These are phyloP conservation scores for Gossypium anomalum DNA, from an alignment of 345 rosid species.

Conservation along the genomic window DNA sequence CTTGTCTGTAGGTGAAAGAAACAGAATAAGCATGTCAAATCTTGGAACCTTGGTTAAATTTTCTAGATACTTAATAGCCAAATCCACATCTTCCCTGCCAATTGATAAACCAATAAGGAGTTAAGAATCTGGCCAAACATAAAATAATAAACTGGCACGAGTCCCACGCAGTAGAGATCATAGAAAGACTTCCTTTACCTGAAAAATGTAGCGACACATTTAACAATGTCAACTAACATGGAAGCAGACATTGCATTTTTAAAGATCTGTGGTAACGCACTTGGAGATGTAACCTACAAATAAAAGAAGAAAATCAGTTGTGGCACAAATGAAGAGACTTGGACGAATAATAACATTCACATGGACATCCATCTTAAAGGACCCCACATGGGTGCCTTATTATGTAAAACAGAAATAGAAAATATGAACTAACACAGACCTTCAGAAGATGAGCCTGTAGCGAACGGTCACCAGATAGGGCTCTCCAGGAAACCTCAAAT, in stretches of 20 bases:
- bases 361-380: neutral
- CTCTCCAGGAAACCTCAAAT: constrained; percentile 78
- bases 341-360: constrained; percentile 2
- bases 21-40: constrained; percentile 70
- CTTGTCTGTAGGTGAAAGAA: constrained; percentile 66
- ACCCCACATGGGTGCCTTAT: neutral
- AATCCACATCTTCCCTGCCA: constrained; percentile 63
- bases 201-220: constrained; percentile 65
- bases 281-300: constrained; percentile 62
- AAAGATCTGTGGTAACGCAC: constrained; percentile 70
- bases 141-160: neutral
- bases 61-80: constrained; percentile 68
- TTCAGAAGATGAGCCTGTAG: constrained; percentile 64
- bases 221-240: constrained; percentile 61
- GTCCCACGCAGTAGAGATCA: neutral
- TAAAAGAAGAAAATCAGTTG: neutral
- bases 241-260: constrained; percentile 73
- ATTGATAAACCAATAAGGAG: constrained; percentile 13
- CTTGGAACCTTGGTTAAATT: constrained; percentile 81
- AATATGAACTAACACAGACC: constrained; percentile 36
- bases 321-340: neutral
- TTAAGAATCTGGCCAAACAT: neutral
- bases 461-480: constrained; percentile 55
- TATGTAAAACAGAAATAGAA: neutral
- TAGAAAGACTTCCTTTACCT: constrained; percentile 38